phyloP scores from a whole-genome alignment of 768 basidiomycete genomes.

The Collybia sordida region DNA sequence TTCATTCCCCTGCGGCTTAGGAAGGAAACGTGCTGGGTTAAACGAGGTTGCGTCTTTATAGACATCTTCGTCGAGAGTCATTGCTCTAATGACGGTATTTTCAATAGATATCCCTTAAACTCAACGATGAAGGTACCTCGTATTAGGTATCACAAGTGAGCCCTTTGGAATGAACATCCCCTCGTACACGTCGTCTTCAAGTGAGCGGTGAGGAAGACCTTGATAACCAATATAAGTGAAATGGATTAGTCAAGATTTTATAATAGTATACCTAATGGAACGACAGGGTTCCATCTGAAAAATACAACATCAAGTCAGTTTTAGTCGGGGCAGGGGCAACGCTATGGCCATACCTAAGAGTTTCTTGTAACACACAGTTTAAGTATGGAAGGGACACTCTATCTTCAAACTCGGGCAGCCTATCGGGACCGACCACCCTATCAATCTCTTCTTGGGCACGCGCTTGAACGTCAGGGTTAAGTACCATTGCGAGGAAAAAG shows the following conservation, averaged over 20 bases:
- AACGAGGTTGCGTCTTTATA: slow-evolving; percentile 10
- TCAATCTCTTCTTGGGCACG: slow-evolving; percentile 18
- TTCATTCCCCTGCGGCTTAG: slow-evolving; percentile 13
- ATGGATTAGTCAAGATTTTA: neutral
- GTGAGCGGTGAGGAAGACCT: slow-evolving; percentile 16
- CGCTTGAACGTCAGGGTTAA: slow-evolving; percentile 12
- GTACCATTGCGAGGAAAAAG: slow-evolving; percentile 17
- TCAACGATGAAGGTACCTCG: neutral
- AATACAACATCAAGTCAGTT: neutral
- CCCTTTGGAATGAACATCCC: slow-evolving; percentile 13
- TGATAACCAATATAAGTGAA: neutral
- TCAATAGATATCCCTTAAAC: too few relatives aligned
- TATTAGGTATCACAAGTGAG: slow-evolving; percentile 9
- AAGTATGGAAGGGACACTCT: slow-evolving; percentile 13
- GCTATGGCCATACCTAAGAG: slow-evolving; percentile 10
- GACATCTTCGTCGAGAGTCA: slow-evolving; percentile 11
- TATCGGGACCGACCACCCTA: slow-evolving; percentile 11
- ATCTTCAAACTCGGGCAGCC: slow-evolving; percentile 14
- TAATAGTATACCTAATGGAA: slow-evolving; percentile 6
- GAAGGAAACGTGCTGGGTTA: slow-evolving; percentile 17
- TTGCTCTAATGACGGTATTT: slow-evolving; percentile 5
- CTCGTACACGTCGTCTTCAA: slow-evolving; percentile 17
- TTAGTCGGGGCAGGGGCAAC: too few relatives aligned
- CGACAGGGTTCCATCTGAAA: slow-evolving; percentile 9
- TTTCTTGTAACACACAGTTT: slow-evolving; percentile 17